phyloP scores from a whole-genome alignment of 2,329 filamentous ascomycete species.

The Colletotrichum phormii region DNA sequence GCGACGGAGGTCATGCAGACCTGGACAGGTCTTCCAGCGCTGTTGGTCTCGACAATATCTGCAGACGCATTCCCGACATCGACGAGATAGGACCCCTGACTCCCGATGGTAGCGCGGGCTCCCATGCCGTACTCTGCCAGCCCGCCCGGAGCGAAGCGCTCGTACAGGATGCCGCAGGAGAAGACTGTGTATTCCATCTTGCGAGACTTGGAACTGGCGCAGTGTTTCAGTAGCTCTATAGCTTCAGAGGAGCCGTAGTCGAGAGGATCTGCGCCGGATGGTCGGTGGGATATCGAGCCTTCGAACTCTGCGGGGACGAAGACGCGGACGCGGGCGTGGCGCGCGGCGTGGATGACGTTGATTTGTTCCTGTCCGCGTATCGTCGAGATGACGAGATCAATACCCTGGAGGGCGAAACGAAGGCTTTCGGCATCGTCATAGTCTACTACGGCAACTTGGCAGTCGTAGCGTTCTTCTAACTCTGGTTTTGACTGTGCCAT shows the following conservation, averaged over 20 bases:
- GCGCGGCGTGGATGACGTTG: conserved; percentile 78
- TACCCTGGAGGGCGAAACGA: conserved; percentile 74
- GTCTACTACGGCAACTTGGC: conserved; percentile 77
- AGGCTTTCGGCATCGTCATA: conserved; percentile 70
- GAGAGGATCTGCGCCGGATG: conserved; percentile 63
- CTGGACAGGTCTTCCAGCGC: conserved; percentile 60
- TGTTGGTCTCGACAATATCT: conserved; percentile 68
- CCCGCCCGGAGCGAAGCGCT: conserved; percentile 77
- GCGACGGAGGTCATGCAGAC: conserved; percentile 76
- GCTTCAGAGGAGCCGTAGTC: conserved; percentile 71
- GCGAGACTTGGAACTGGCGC: conserved; percentile 55
- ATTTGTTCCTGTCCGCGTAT: conserved; percentile 75
- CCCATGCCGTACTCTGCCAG: conserved; percentile 71
- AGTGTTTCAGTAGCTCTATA: conserved; percentile 66
- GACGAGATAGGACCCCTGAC: conserved; percentile 74
- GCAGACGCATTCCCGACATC: conserved; percentile 69
- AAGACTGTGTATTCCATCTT: conserved; percentile 77
- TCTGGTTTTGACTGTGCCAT: conserved; percentile 62
- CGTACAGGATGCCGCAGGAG: conserved; percentile 81
- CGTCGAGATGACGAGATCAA: conserved; percentile 82
- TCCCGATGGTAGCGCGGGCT: conserved; percentile 60
- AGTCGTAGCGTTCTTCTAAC: conserved; percentile 63
- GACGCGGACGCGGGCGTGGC: conserved; percentile 70
- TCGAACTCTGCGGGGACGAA: conserved; percentile 85
- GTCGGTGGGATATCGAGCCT: conserved; percentile 68